Evolutionary conservation across 2,329 filamentous ascomycete genomes (phyloP).

Genomic region (Thielaviopsis euricoi): DNA sequence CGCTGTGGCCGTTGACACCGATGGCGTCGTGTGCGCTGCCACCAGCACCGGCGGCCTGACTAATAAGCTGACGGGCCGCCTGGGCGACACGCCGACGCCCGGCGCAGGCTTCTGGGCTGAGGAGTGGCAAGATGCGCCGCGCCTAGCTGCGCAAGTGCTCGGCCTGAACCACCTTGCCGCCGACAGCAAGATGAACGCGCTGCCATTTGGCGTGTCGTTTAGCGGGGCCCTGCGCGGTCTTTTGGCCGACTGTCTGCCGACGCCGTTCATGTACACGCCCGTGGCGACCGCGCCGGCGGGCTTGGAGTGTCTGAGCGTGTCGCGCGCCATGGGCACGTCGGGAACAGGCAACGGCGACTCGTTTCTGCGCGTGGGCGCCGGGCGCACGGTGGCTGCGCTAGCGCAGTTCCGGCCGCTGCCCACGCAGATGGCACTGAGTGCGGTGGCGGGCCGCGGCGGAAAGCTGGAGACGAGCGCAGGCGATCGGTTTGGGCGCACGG

Average conservation of each 20-base stretch:
- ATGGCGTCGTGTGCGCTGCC: constrained; percentile 54
- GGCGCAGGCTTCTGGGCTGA: constrained; percentile 87
- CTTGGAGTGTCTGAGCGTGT: background rate
- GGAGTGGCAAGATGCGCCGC: constrained; percentile 46
- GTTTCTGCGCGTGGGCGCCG: constrained; percentile 58
- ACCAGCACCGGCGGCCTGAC: constrained; percentile 64
- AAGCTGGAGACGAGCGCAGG: constrained; percentile 61
- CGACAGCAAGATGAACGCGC: constrained; percentile 15
- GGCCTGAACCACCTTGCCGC: constrained; percentile 15
- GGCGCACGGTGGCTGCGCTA: constrained; percentile 56
- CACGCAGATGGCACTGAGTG: constrained; percentile 39
- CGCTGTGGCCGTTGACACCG: constrained; percentile 63
- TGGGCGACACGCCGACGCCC: constrained; percentile 72
- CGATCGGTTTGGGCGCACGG: constrained; percentile 50
- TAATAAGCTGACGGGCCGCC: constrained; percentile 71
- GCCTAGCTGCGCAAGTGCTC: constrained; percentile 15
- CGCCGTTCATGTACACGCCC: constrained; percentile 25
- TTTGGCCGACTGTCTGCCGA: constrained; percentile 44
- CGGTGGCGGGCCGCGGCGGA: constrained; percentile 53
- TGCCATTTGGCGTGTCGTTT: constrained; percentile 19
- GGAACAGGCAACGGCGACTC: constrained; percentile 83
- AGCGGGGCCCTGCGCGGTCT: constrained; percentile 28
- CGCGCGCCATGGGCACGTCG: constrained; percentile 43
- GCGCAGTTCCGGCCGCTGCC: constrained; percentile 42
- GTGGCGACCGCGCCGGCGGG: constrained; percentile 5